Base-by-base conservation (phyloP, 2,329 filamentous ascomycete species). In the Aspergillus transmontanensis region DNA sequence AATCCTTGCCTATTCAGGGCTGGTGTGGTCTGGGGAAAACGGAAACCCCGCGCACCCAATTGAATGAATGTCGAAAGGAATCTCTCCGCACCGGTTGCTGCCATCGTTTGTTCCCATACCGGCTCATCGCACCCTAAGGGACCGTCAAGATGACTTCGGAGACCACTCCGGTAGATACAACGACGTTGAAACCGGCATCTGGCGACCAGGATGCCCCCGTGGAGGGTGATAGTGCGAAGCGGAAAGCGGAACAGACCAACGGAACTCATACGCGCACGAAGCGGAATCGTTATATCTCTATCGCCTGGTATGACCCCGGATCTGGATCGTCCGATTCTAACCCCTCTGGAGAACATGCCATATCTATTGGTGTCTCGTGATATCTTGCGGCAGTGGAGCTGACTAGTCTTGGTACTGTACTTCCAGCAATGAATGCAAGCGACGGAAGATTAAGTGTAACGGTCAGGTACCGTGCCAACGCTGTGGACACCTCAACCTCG, bases 401-500 rank as follows among this genome's bases (percentile, higher is more conserved):
- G 54, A 64, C 67, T 67, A 63, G 68, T 57, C 14, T 21, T 36
- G 50, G 23, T 48, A 43, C 46, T 41, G 28, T 45, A 43, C 46
- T 43, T 63, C 54, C 69, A 87, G 85, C 72, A 88, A 89, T 73
- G 86, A 89, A 71, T 88, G 87, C 78, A 88, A 89, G 74, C 80
- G 87, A 56, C 83, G 87, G 61, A 89, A 90, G 79, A 89, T 90
- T 75, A 89, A 89, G 66, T 89, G 87, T 78, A 89, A 89, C 76
- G 87, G 87, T 48, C 84, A 89, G 73, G 84, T 83, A 16, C 87
- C 87, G 14, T 90, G 87, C 71, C 86, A 88, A 71, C 82, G 87
- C 67, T 90, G 87, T 75, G 87, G 87, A 30, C 88, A 89, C 75
- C 80, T 89, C 60, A 84, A 82, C 62, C 81, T 89, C 63, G 86